Evolutionary conservation across 768 basidiomycete genomes (phyloP).

Genomic region (Lactifluus pinguis): DNA sequence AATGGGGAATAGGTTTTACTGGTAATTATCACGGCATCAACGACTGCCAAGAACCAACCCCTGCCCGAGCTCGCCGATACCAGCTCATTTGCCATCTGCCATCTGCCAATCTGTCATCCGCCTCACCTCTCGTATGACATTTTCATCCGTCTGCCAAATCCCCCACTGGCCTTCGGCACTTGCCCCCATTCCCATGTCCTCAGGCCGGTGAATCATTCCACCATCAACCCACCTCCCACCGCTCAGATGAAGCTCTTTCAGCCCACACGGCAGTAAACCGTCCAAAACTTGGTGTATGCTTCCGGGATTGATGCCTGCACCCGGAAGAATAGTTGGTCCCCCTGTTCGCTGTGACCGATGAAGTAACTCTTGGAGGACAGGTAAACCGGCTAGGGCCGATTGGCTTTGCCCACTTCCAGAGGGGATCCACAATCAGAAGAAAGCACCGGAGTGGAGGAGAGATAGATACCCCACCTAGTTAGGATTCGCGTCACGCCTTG

Average conservation of each 20-base stretch:
- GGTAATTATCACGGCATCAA: too few relatives aligned
- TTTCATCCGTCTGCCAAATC: constrained; percentile 55
- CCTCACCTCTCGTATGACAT: constrained; percentile 44
- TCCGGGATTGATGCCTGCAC: constrained; percentile 60
- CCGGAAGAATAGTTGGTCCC: constrained; percentile 46
- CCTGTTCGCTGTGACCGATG: constrained; percentile 2
- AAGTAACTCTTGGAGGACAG: constrained; percentile 19
- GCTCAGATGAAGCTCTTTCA: constrained; percentile 67
- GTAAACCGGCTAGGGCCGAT: constrained; percentile 27
- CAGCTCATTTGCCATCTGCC: constrained; percentile 27
- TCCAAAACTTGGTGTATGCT: constrained; percentile 44
- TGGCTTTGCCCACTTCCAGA: constrained; percentile 42
- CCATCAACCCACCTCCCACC: constrained; percentile 57
- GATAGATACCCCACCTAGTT: constrained; percentile 52
- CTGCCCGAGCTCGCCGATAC: neutral
- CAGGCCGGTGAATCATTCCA: constrained; percentile 40
- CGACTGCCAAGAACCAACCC: too few relatives aligned
- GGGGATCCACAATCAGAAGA: neutral
- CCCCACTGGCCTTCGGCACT: constrained; percentile 51
- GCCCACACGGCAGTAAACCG: constrained; percentile 43
- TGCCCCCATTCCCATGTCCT: constrained; percentile 62
- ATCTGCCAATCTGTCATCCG: constrained; percentile 35
- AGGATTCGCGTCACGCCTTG: constrained; percentile 65
- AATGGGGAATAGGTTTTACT: too few relatives aligned
- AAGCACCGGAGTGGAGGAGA: neutral